phyloP scores from a whole-genome alignment of 768 basidiomycete genomes.

The Termitomyces sp. region DNA sequence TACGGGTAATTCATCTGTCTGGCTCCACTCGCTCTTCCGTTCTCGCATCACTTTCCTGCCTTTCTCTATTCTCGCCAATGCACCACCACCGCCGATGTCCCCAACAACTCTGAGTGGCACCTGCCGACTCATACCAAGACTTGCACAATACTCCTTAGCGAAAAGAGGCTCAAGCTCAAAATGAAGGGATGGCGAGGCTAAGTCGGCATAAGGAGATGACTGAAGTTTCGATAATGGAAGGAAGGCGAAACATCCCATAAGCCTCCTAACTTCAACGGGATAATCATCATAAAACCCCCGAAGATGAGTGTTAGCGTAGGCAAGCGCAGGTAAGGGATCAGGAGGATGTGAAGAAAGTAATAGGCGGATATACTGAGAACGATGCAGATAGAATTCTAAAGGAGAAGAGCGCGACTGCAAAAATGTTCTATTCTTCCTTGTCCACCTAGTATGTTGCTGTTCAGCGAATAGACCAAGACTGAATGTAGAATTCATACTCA shows the following conservation, averaged over 20 bases:
- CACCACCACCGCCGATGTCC: conserved; percentile 90
- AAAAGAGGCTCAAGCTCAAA: conserved; percentile 79
- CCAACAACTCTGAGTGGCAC: conserved; percentile 85
- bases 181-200: conserved; percentile 68
- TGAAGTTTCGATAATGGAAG: conserved; percentile 65
- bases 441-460: conserved; percentile 60
- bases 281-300: conserved; percentile 61
- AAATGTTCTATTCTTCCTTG: conserved; percentile 57
- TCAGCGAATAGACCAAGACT: background rate
- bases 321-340: conserved; percentile 53
- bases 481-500: conserved; percentile 35
- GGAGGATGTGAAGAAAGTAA: conserved; percentile 60
- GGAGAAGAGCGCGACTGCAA: conserved; percentile 68
- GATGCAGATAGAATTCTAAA: conserved; percentile 86
- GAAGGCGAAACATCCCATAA: conserved; percentile 66
- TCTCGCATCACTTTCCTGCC: conserved; percentile 92
- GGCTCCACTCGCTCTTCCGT: conserved; percentile 89
- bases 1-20: conserved; percentile 86
- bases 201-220: conserved; percentile 68
- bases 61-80: conserved; percentile 89
- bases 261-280: conserved; percentile 56
- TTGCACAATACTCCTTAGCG: conserved; percentile 84
- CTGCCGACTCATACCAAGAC: conserved; percentile 84
- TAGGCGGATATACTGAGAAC: conserved; percentile 83
- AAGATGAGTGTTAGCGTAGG: conserved; percentile 69